Base-by-base conservation (phyloP, 306 rosid species). In the Abrus precatorius region DNA sequence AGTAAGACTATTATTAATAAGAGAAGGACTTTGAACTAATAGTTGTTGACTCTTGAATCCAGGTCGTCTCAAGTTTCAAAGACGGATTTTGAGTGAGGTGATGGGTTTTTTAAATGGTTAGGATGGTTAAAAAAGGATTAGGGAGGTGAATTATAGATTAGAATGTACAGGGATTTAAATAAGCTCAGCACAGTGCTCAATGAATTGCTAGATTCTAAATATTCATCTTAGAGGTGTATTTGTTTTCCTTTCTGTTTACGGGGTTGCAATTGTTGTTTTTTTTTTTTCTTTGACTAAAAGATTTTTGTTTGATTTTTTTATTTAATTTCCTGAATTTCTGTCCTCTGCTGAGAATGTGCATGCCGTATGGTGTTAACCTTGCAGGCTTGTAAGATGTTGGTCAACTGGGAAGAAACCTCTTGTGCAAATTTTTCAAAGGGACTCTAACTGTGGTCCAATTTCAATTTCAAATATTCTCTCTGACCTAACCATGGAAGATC, bases 401-500 rank as follows among this genome's bases (percentile, higher is more conserved):
- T 64, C 33, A 83, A 7, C 20, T 59, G 69, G 56, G 60, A 75
- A 75, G 86, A 53, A 79, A 54, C 78, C 60, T 71, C 47, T 56
- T 1, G 56, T 41, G 80, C 74, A 63, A 56, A n/a, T 43, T 64
- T 75, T 64, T 36, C 55, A n/a, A 57, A 78, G 61, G 72, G 66
- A 59, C 77, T 71, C 80, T 82, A 78, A 55, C 86, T 48, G 9
- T 79, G 38, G 78, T 28, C 41, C 61, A 38, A 56, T 29, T 83
- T 83, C 38, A 20, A 38, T 57, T 77, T 40, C 14, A 74, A 45
- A 9, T 68, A 74, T 77, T 61, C 6, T 66, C 57, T 81, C 76
- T 66, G 76, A 87, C 78, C 63, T 67, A 54, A 78, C 67, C 76
- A 88, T 93, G 98, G 94, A 90, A 50, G 60, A 83, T 55, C 89